Evolutionary conservation across 1,284 basidiomycete genomes (phyloP), one percentile per base, ranked within the genome.

Genomic region (Chondrostereum purpureum): DNA sequence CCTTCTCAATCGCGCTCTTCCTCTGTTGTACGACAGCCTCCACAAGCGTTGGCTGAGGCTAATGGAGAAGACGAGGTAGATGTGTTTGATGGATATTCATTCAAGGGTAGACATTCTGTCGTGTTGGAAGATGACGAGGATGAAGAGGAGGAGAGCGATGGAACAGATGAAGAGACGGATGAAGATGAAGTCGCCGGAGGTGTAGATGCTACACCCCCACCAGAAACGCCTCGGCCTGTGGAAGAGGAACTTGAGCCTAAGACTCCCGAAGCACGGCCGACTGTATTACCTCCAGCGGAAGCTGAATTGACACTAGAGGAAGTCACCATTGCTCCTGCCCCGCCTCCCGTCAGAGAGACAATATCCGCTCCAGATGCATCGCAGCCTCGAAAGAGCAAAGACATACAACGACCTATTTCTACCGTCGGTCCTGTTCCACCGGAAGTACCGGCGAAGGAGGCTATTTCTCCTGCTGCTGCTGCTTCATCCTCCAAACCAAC

Each of bases 21-120:
- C 5, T 84, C 80, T 41, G 22, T 23, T 4, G 18, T 21, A 13
- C 2, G 18, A 13, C 17, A 23, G 22, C 72, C 78, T 12, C 76
- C 72, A 19, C 79, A 74, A 8, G 54, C 49, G 23, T 54, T 55
- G 27, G 53, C 55, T 24, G 45, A 24, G n/a, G 42, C 40, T 34
- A 20, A 44, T 37, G 39, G 50, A 31, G 75, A 78, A 18, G 75
- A 83, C 14, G 64, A 62, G 11, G 68, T 80, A 13, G 87, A 89
- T 59, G 79, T 90, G 14, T 92, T 91, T 57, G 89, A 91, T 63
- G 88, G 88, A 11, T 92, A 92, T 61, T 90, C 86, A 23, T 92
- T 88, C 73, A 90, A 91, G 64, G 89, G 86, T 10, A 72, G 87
- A 21, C 73, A 89, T 62, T 88, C 88, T 3, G 72, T 90, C 44